Base-by-base conservation (phyloP, 176 grass and related monocot species). In the Puccinellia tenuiflora region DNA sequence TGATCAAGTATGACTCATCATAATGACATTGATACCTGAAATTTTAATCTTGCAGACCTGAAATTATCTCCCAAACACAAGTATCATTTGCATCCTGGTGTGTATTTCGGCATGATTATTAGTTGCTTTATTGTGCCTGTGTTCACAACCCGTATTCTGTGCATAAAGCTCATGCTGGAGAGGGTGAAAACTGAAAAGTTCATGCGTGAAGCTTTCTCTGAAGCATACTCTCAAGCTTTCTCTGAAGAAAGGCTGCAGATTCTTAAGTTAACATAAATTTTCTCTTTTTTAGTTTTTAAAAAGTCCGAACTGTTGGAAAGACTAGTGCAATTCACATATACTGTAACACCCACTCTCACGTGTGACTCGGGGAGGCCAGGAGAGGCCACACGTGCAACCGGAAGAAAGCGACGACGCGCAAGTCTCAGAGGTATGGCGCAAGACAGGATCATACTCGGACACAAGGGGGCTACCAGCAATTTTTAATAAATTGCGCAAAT, bases 221-320 rank as follows among this genome's bases (percentile, higher is more conserved):
- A 95, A 88, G 92, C 92, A 7, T 86, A 93, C 74, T 88, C 80
- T 30, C 80, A 88, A 35, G 92, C 92, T 95, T 24, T 85, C 87
- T 81, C 80, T 95, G 90, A 95, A 84, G 96, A 98, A 85, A 83
- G 92, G n/a, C 28, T 93, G 68, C 85, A 91, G 68, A 93, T 98
- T 83, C 90, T 98, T 38, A 79, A 95, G 92, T 92, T 98, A 31
- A 42, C 16, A 52, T 68, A 71, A 46, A 11, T 2, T 52, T 55
- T 55, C 29, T 40, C 38, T 69, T 54, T 55, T 55, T 26, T 7
- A 38, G 55, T 66, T 72, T 50, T 2, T 13, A n/a, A n/a, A n/a
- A n/a, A n/a, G n/a, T n/a, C n/a, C n/a, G n/a, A n/a, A n/a, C n/a
- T n/a, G n/a, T n/a, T n/a, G n/a, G n/a, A n/a, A n/a, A n/a, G n/a